Conservation (phyloP, 352 stramenopile species). For the Phytophthora pseudosyringae region DNA sequence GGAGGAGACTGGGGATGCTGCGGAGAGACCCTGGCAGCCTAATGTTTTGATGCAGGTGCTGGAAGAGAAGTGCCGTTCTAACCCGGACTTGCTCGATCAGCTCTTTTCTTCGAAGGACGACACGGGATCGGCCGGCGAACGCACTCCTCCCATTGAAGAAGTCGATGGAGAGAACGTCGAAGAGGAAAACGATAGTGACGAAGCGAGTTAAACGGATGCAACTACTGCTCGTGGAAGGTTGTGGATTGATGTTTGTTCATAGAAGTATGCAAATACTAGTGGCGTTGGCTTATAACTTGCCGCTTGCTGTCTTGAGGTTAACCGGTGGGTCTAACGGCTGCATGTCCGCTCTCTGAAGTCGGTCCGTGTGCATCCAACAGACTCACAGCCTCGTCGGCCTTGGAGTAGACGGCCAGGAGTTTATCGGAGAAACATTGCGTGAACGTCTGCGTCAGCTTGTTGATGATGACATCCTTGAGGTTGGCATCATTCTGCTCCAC, state of each 20-base stretch:
- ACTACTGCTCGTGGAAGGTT: conserved; percentile 12
- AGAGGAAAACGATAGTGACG: conserved; percentile 37
- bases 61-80: conserved; percentile 60
- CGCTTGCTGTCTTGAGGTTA: conserved; percentile 19
- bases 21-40: conserved; percentile 1
- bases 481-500: conserved; percentile 80
- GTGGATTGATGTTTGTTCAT: conserved; percentile 32
- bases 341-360: conserved; percentile 33
- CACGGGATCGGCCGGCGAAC: conserved; percentile 30
- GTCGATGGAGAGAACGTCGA: conserved; percentile 23
- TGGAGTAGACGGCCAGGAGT: conserved; percentile 58
- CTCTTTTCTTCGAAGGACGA: conserved; percentile 67
- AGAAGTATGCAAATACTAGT: conserved; percentile 27
- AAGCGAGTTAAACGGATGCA: conserved; percentile 21
- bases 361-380: conserved; percentile 39
- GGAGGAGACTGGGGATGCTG: background rate
- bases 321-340: conserved; percentile 24
- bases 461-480: conserved; percentile 74
- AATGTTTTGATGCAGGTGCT: conserved; percentile 59
- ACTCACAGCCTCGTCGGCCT: conserved; percentile 62
- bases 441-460: conserved; percentile 69
- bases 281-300: conserved; percentile 12
- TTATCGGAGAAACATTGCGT: conserved; percentile 84
- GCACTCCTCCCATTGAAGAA: conserved; percentile 31
- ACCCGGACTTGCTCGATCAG: conserved; percentile 51